A percentile compares a stretch with the other conserved stretches of the same genome.
These are phyloP conservation scores for Penicillium sp. DNA, from an alignment of 2,329 filamentous ascomycete genomes.

Conservation along the genomic window DNA sequence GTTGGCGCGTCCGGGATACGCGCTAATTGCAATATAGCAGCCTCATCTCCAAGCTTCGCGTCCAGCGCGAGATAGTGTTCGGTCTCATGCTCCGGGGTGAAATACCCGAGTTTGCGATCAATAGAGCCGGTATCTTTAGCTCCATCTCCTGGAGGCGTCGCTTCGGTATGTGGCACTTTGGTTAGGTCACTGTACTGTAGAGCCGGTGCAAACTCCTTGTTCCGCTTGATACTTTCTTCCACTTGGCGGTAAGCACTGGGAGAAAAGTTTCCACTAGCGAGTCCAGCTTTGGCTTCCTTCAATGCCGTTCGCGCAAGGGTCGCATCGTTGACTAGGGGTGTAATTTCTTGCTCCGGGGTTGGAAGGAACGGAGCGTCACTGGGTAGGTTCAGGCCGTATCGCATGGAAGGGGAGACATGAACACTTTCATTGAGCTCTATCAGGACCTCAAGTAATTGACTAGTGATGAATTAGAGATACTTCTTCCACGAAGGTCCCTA, in stretches of 20 bases:
- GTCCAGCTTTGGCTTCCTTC: slow-evolving; percentile 39
- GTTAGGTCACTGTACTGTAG: slow-evolving; percentile 34
- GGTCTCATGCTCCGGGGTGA: slow-evolving; percentile 46
- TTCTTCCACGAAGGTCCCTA: not conserved
- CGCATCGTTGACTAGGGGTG: slow-evolving; percentile 35
- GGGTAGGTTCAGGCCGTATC: slow-evolving; percentile 65
- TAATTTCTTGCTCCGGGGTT: slow-evolving; percentile 40
- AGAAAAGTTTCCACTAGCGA: slow-evolving; percentile 38
- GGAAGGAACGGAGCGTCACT: slow-evolving; percentile 50
- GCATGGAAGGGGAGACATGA: slow-evolving; percentile 72
- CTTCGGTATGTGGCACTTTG: slow-evolving; percentile 31
- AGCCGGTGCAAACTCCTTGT: slow-evolving; percentile 40
- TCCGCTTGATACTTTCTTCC: slow-evolving; percentile 40
- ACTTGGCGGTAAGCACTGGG: slow-evolving; percentile 37
- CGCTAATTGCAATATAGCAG: slow-evolving; percentile 55
- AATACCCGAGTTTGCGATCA: slow-evolving; percentile 42
- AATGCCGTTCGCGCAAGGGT: slow-evolving; percentile 35
- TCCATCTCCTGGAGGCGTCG: slow-evolving; percentile 11
- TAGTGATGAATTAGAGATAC: slow-evolving; percentile 41
- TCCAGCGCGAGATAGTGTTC: slow-evolving; percentile 45
- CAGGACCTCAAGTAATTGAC: slow-evolving; percentile 83
- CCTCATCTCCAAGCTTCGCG: slow-evolving; percentile 39
- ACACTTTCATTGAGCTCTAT: slow-evolving; percentile 84
- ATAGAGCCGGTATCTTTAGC: slow-evolving; percentile 21
- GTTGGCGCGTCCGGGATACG: slow-evolving; percentile 36